Evolutionary conservation across 768 basidiomycete genomes (phyloP).

Genomic region (Calvatia gigantea): DNA sequence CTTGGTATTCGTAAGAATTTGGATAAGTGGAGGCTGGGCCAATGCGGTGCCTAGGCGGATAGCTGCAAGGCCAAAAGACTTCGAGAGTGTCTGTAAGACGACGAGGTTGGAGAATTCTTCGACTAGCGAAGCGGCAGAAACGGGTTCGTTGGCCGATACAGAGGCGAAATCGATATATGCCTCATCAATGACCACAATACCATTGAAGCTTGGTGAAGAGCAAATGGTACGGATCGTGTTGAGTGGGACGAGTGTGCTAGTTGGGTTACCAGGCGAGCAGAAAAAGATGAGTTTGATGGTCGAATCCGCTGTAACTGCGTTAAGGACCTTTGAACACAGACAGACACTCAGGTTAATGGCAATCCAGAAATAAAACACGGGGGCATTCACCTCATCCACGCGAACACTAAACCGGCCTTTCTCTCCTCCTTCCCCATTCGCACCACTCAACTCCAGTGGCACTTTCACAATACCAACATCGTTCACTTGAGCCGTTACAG

Average conservation of each 20-base stretch:
- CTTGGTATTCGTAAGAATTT: constrained; percentile 90
- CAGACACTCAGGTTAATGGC: background rate
- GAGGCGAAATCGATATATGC: constrained; percentile 95
- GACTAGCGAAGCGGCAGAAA: constrained; percentile 68
- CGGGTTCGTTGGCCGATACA: constrained; percentile 26
- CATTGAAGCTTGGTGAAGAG: constrained; percentile 80
- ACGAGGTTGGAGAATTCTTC: constrained; percentile 83
- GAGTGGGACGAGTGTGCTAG: constrained; percentile 82
- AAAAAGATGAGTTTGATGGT: constrained; percentile 90
- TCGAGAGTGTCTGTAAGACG: constrained; percentile 96
- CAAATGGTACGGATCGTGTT: constrained; percentile 63
- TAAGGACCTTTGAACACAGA: constrained; percentile 55
- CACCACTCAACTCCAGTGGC: constrained; percentile 57
- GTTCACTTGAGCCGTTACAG: constrained; percentile 92
- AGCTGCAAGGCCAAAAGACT: constrained; percentile 92
- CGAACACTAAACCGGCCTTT: constrained; percentile 68
- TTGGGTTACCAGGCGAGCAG: constrained; percentile 97
- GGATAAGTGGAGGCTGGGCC: constrained; percentile 86
- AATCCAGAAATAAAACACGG: constrained; percentile 5
- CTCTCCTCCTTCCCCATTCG: constrained; percentile 70
- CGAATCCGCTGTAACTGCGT: constrained; percentile 62
- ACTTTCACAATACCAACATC: constrained; percentile 82
- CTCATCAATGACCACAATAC: constrained; percentile 92
- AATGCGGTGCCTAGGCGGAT: constrained; percentile 91
- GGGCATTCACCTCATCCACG: constrained; percentile 66